Base-by-base conservation (phyloP, 805 yeast genomes). In the Candida taoyuanica region DNA sequence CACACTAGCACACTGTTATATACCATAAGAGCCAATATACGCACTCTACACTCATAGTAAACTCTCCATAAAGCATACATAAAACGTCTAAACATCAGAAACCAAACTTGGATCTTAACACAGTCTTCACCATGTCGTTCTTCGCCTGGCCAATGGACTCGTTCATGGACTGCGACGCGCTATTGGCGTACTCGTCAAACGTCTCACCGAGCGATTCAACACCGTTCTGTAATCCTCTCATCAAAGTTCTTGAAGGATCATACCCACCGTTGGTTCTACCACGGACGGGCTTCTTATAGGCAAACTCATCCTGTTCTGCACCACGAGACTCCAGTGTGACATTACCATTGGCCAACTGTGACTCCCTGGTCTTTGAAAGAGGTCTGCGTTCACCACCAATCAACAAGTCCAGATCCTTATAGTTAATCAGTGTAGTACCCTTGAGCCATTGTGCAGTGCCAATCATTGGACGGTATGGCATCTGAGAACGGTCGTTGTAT, bases 391-490 rank as follows among this genome's bases (percentile, higher is more conserved):
- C 81, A 1, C 97, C 97, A 5, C 84, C 85, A 27, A 91, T 69
- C 31, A 86, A 54, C 11, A 53, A 38, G 42, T 83, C 81, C 36
- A 93, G 66, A 44, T 85, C 95, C 1, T 71, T 68, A 17, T 72
- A 58, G 2, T 78, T 64, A n/a, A 81, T 71, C 44, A 71, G 69
- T 15, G 76, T 76, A 0, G 82, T 65, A 3, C 96, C 96, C 48
- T 81, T 76, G 6, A 93, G 85, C 93, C 96, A 85, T 58, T 82
- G 91, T 31, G 85, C 66, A 0, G 93, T 74, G 26, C 87, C 76
- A 6, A 85, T 76, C 5, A 76, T 70, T 3, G 98, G 99, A 33
- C 98, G 70, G 23, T 76, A 74, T 2, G 96, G 94, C 16, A 82
- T 73, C 5, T 72, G 63, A 31, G 83, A 69, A 44, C 77, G 74